Conservation (phyloP, 1,139 yeast genomes). For the Candida dubliniensis region DNA sequence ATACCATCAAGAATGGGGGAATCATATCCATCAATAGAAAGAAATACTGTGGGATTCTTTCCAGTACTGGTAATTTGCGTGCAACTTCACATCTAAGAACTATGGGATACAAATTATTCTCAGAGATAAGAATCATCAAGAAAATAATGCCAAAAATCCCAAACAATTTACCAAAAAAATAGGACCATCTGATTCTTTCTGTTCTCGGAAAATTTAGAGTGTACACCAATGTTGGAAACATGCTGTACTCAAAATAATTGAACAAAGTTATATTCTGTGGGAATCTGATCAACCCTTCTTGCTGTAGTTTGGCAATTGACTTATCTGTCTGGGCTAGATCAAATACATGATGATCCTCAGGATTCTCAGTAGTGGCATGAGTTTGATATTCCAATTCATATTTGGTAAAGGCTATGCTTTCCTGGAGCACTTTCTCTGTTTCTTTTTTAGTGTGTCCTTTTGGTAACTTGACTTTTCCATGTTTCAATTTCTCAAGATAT, state of each 20-base stretch:
- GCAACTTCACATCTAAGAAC: slow-evolving; percentile 59
- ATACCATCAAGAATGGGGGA: slow-evolving; percentile 75
- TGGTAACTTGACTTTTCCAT: slow-evolving; percentile 18
- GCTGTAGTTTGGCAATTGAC: slow-evolving; percentile 21
- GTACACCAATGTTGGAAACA: slow-evolving; percentile 91
- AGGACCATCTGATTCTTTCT: slow-evolving; percentile 61
- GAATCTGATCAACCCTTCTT: slow-evolving; percentile 40
- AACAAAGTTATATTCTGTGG: slow-evolving; percentile 68
- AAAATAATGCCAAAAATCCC: slow-evolving; percentile 88
- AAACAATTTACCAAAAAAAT: slow-evolving; percentile 65
- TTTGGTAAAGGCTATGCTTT: slow-evolving; percentile 60
- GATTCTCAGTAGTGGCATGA: slow-evolving; percentile 19
- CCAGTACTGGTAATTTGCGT: slow-evolving; percentile 45
- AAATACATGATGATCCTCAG: slow-evolving; percentile 13
- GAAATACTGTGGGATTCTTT: slow-evolving; percentile 54
- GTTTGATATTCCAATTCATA: slow-evolving; percentile 60
- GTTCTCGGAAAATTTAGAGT: slow-evolving; percentile 82
- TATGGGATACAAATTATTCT: slow-evolving; percentile 73
- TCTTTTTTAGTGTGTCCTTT: slow-evolving; percentile 26
- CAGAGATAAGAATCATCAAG: slow-evolving; percentile 81
- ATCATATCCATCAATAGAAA: slow-evolving; percentile 69
- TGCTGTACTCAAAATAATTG: slow-evolving; percentile 73
- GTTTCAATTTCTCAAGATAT: slow-evolving; percentile 24
- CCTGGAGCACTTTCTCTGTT: slow-evolving; percentile 30
- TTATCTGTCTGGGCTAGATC: slow-evolving; percentile 14